Base-by-base conservation (phyloP, 805 yeast genomes). In the Sungouiozyma intestinalis region DNA sequence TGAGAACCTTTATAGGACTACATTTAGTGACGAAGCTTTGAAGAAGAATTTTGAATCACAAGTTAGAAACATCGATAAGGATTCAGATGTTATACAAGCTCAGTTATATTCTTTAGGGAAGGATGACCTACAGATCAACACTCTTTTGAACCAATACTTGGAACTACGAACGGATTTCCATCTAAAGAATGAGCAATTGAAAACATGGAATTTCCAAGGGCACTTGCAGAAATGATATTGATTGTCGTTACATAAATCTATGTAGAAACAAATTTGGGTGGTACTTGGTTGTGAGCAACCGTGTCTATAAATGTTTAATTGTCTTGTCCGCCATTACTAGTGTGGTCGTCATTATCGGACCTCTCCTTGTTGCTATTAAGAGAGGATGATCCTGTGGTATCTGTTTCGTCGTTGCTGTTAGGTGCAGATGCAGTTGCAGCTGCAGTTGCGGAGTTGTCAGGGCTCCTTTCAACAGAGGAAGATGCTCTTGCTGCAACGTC, bases 121-220 rank as follows among this genome's bases (percentile, higher is more conserved):
- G 16, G 44, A 48, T 42, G 41, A 61, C 19, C 57, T 52, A 14
- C 66, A 65, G 45, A 3, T 65, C 56, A 44, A 59, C 62, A 21
- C 42, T 11, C 72, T 76, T 50, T 58, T 77, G 13, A 48, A 53
- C 14, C 54, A 56, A n/a, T 77, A 73, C 52, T 55, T 64, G 38
- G 46, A 46, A 2, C 65, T 64, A 34, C 60, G 80, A 38, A 63
- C 63, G 16, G 47, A 58, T 21, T 75, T 63, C 50, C 73, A 76
- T 53, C 36, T 68, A 36, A 57, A 69, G 33, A 64, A 64, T 39
- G 79, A 74, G 50, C 67, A 73, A 49, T 51, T 72, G 38, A 64
- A 63, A 33, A 64, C 79, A 20, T 64, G 79, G 65, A 51, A 50
- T 19, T 38, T 41, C 5, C 59, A 57, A 40, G 59, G 54, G 19